Evolutionary conservation across 2,329 filamentous ascomycete species (phyloP).

Genomic region (Colletotrichum liaoningense): DNA sequence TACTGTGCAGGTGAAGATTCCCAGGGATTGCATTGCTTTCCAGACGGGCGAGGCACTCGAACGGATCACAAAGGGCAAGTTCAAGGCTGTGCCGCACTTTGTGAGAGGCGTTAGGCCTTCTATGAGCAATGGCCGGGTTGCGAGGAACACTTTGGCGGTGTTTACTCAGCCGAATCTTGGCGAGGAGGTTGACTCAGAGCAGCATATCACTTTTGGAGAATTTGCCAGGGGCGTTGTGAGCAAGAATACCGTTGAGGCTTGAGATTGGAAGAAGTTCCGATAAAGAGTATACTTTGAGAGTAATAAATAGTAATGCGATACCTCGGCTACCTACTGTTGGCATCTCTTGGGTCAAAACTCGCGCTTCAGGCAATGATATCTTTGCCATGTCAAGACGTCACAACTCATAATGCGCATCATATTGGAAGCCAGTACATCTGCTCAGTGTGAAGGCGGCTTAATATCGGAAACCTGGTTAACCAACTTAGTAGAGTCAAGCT

Average conservation of each 20-base stretch:
- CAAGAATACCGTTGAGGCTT: constrained; percentile 63
- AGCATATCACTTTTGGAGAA: constrained; percentile 78
- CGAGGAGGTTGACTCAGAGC: constrained; percentile 77
- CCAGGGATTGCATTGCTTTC: constrained; percentile 90
- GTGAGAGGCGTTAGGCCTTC: constrained; percentile 79
- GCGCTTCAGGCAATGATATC: neutral
- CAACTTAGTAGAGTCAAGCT: neutral
- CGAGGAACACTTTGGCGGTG: constrained; percentile 90
- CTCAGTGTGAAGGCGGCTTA: neutral
- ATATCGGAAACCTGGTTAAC: neutral
- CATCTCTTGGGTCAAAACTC: neutral
- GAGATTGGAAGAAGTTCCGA: neutral
- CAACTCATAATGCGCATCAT: no score
- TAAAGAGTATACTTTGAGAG: neutral
- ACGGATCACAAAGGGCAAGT: constrained; percentile 86
- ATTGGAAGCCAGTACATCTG: neutral
- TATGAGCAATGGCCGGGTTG: constrained; percentile 64
- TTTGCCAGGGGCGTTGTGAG: constrained; percentile 74
- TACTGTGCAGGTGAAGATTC: constrained; percentile 90
- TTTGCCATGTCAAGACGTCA: neutral
- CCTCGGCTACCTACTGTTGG: neutral
- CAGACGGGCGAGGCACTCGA: constrained; percentile 94
- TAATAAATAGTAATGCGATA: neutral
- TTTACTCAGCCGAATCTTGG: constrained; percentile 96
- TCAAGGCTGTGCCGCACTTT: constrained; percentile 96